Base-by-base conservation (phyloP, 257 asterid species). In the Parsonsia alboflavescens region DNA sequence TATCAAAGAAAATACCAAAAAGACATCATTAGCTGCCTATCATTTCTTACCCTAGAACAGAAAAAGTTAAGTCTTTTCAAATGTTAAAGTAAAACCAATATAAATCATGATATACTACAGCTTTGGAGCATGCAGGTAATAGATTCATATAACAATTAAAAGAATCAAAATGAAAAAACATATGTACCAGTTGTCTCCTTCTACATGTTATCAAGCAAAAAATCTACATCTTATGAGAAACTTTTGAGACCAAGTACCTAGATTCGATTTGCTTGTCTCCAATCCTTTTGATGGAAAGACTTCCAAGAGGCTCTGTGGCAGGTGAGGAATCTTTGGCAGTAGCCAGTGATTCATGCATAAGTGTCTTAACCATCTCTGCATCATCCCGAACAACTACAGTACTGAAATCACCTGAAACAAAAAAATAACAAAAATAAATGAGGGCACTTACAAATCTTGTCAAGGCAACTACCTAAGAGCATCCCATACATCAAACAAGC, bases 331-430 rank as follows among this genome's bases (percentile, higher is more conserved):
- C 89, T 49, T 77, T 81, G 65, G 81, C 74, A 77, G 84, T 81
- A 69, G 82, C 59, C 63, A 82, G 71, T 45, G 79, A 73, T 61
- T 82, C 73, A 68, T 50, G 81, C 46, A 77, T 71, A 81, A 82
- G 85, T 59, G 90, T 73, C 77, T 72, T 83, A 59, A 75, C 82
- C 46, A 46, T 78, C 63, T 88, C 95, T 73, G 45, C 79, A 75
- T 82, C 86, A 73, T 87, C 92, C 81, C 82, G 93, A 80, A 90
- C 80, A 80, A 92, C 76, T 64, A 94, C 82, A 12, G 99, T 94
- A 78, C 98, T 96, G 84, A 87, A 90, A 79, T 90, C 97, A 89
- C 91, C 99, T 94, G 86, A 73, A 54, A 64, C 73, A 77, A 71
- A 79, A 42, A 54, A 76, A 48, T 50, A 54, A 68, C 64, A 36